phyloP scores from a whole-genome alignment of 768 basidiomycete genomes.

The Pholiota molesta region DNA sequence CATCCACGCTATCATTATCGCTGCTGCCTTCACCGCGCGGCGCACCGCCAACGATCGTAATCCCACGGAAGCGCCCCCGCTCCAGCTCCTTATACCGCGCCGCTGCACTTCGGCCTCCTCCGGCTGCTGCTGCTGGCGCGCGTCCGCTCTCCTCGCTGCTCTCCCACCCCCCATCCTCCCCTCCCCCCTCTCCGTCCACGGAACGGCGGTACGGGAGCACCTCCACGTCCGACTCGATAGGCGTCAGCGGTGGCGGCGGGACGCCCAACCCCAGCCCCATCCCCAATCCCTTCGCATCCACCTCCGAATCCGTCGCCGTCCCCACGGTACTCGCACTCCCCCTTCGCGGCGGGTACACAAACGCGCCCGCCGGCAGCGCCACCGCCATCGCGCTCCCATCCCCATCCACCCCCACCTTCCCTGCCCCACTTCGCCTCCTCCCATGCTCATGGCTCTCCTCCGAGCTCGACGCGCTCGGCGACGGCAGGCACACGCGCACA shows the following conservation, averaged over 20 bases:
- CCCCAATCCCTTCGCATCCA: background rate
- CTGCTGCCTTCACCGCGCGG: background rate
- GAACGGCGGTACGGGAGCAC: background rate
- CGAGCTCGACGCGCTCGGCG: background rate
- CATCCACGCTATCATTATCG: background rate
- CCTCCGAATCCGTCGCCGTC: background rate
- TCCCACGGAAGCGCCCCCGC: background rate
- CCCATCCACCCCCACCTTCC: background rate
- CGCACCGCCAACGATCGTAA: background rate
- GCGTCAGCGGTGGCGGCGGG: background rate
- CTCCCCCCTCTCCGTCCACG: too few species aligned
- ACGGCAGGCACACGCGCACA: background rate
- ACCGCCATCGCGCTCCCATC: background rate
- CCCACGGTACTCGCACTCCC: background rate
- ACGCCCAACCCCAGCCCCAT: background rate
- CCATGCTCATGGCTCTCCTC: background rate
- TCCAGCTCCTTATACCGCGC: background rate
- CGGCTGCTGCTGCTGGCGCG: background rate
- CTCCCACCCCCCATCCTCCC: background rate
- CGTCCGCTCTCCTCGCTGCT: background rate
- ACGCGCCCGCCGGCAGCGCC: background rate
- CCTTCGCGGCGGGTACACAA: background rate
- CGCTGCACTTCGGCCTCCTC: background rate
- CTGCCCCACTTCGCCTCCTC: background rate
- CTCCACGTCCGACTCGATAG: constrained; percentile 6